Base-by-base conservation (phyloP, 1,139 yeast species). In the Ashbya aceris region DNA sequence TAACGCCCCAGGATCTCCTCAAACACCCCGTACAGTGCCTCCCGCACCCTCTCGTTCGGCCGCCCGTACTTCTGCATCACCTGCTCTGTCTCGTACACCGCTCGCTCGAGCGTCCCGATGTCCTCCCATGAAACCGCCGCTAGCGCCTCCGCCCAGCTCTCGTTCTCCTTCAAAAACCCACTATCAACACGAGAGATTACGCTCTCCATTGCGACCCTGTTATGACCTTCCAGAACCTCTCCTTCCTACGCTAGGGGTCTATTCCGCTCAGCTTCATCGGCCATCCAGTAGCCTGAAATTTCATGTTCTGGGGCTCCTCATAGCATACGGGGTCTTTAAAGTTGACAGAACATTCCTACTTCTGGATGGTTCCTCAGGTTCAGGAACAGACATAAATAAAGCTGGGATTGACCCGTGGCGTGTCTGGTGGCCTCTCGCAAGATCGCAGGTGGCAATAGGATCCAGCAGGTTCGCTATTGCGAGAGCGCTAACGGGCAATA, bases 1-100 rank as follows among this genome's bases (percentile, higher is more conserved):
- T 71, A 80, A 40, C 73, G 59, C 0, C 62, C 48, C 26, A 81
- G 56, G 4, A 79, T 55, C 17, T 64, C 64, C 11, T 61, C 61
- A 41, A 70, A 67, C 13, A 69, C 66, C 1, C 43, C 37, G 11
- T 57, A 57, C 3, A 71, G 53, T 6, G 61, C 43, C 0, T 37
- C 35, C 45, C 62, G 65, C 11, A 61, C 55, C 3, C 46, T 42
- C 3, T 49, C 54, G 40, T 64, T 60, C 2, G 68, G 66, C 7
- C 60, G 52, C 17, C 62, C 52, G 42, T 65, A 64, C 39, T 62
- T 65, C 27, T 55, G 44, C 1, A 64, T 51, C 2, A 62, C 44
- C 30, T 54, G 50, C 39, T 65, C 68, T 1, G 65, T 57, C 2
- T 47, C 40, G 2, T 45, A 47, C 1, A 64, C 52, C 27, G 65